phyloP scores from a whole-genome alignment of 306 rosid genomes.

The Glycyrrhiza uralensis region DNA sequence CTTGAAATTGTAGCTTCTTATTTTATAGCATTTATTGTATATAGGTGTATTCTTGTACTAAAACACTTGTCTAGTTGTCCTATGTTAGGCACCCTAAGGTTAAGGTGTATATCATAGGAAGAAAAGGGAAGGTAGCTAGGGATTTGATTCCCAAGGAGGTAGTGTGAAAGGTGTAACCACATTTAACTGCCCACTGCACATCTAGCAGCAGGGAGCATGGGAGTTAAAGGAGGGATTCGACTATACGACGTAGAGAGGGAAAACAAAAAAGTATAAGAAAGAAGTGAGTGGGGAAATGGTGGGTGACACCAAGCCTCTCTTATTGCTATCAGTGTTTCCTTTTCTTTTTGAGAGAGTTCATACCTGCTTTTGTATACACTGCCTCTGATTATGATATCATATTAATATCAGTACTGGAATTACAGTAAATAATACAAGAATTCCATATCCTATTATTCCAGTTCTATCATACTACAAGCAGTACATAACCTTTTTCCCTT shows the following conservation, averaged over 20 bases:
- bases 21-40: not conserved
- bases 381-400: not conserved
- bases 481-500: not conserved
- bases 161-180: not conserved
- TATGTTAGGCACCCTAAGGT: not conserved
- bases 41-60: not conserved
- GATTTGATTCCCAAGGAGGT: not conserved
- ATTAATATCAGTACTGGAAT: not conserved
- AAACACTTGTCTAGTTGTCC: not conserved
- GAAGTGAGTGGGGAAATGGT: not conserved
- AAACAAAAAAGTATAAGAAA: not conserved
- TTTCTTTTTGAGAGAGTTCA: not conserved
- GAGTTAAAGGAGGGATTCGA: not conserved
- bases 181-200: not conserved
- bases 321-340: not conserved
- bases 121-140: not conserved
- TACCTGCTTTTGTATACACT: not conserved
- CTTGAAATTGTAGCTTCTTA: not conserved
- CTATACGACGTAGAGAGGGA: not conserved
- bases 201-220: not conserved
- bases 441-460: not conserved
- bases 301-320: not conserved
- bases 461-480: not conserved
- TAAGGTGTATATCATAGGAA: not conserved
- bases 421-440: not conserved